A percentile compares a stretch with the other conserved stretches of the same genome.
phyloP scores from a whole-genome alignment of 805 yeast species.

The Hanseniaspora mollemarum region DNA sequence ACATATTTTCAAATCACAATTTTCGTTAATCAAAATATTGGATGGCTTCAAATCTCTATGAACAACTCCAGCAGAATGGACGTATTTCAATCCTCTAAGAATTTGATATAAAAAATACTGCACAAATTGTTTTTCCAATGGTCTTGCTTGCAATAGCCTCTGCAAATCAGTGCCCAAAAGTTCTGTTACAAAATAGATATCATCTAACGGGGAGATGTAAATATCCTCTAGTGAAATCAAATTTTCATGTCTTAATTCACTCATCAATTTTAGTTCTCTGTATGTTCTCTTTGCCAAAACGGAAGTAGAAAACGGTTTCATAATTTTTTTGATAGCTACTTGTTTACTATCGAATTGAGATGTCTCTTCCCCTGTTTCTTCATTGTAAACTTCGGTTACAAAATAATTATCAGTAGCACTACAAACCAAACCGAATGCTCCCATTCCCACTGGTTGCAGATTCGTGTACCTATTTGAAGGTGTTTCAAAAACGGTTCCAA shows the following conservation, averaged over 20 bases:
- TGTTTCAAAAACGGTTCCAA: slow-evolving; percentile 90
- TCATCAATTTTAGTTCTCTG: slow-evolving; percentile 84
- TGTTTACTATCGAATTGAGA: slow-evolving; percentile 63
- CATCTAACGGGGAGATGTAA: slow-evolving; percentile 87
- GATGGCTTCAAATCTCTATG: slow-evolving; percentile 82
- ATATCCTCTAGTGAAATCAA: slow-evolving; percentile 86
- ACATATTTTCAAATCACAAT: slow-evolving; percentile 82
- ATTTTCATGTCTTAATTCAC: slow-evolving; percentile 90
- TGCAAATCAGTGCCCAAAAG: slow-evolving; percentile 94
- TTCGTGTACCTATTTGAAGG: slow-evolving; percentile 73
- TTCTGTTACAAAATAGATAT: slow-evolving; percentile 91
- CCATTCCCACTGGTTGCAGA: slow-evolving; percentile 97
- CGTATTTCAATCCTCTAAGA: slow-evolving; percentile 75
- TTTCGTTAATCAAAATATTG: slow-evolving; percentile 74
- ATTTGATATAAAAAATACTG: slow-evolving; percentile 95
- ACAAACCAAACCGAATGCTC: slow-evolving; percentile 96
- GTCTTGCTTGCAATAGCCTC: slow-evolving; percentile 79
- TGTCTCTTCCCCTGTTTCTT: slow-evolving; percentile 3
- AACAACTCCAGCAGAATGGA: slow-evolving; percentile 84
- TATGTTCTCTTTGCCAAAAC: slow-evolving; percentile 94
- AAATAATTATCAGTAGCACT: slow-evolving; percentile 70
- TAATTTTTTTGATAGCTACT: slow-evolving; percentile 93
- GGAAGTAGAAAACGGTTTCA: slow-evolving; percentile 93
- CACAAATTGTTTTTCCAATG: slow-evolving; percentile 89
- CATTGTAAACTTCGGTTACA: slow-evolving; percentile 1